These are phyloP conservation scores for Pyrus hybrid DNA, from an alignment of 331 rosid species.

Conservation along the genomic window DNA sequence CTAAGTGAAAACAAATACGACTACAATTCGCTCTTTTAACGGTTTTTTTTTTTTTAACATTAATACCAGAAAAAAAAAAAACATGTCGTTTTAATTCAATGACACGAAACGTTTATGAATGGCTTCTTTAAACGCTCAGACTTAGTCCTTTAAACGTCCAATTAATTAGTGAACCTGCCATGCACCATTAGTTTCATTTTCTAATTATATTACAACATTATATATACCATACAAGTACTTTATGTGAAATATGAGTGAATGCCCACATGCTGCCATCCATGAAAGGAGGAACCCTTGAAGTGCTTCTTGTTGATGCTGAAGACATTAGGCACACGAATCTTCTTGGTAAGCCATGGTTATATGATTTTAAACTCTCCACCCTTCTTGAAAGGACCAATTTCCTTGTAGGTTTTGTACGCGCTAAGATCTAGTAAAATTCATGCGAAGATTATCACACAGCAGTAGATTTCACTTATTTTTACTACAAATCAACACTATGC, in stretches of 20 bases:
- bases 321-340: slow-evolving; percentile 53
- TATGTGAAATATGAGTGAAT: background rate
- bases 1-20: too few relatives aligned
- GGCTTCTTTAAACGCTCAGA: background rate
- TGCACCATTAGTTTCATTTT: background rate
- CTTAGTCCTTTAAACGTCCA: background rate
- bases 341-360: slow-evolving; percentile 34
- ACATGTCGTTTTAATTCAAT: background rate
- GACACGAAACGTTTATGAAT: background rate
- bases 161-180: background rate
- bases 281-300: slow-evolving; percentile 66
- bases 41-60: too few relatives aligned
- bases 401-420: too few relatives aligned
- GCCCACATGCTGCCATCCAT: slow-evolving; percentile 18
- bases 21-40: too few relatives aligned
- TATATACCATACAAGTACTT: background rate
- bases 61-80: too few relatives aligned
- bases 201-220: background rate
- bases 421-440: too few relatives aligned
- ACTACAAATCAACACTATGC: too few relatives aligned
- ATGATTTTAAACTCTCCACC: too few relatives aligned
- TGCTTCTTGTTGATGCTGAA: slow-evolving; percentile 69
- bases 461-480: too few relatives aligned
- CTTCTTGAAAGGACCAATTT: too few relatives aligned
- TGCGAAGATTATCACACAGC: too few relatives aligned